Evolutionary conservation across 371 early-diverging fungal species (phyloP).

Genomic region (Cokeromyces recurvatus): DNA sequence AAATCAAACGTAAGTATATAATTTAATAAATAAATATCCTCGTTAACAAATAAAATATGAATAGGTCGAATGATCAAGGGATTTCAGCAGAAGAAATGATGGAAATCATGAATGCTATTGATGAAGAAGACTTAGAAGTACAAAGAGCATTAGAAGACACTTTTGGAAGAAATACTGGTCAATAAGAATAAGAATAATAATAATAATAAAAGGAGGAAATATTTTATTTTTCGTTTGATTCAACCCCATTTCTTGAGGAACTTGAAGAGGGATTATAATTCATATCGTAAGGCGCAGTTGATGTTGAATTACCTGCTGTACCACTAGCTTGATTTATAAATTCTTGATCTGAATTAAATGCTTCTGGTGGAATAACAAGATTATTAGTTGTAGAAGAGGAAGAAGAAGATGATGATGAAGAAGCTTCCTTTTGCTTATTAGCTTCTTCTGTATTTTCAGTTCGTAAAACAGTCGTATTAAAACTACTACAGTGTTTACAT

Average conservation of each 20-base stretch:
- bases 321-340: too few species aligned
- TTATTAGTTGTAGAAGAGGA: not conserved
- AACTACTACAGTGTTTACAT: constrained; percentile 82
- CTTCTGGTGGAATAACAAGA: too few species aligned
- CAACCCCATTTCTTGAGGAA: too few species aligned
- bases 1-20: constrained; percentile 7
- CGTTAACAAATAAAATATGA: too few species aligned
- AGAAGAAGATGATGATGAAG: not conserved
- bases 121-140: constrained; percentile 26
- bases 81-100: constrained; percentile 12
- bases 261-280: too few species aligned
- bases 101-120: constrained; percentile 17
- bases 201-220: not conserved
- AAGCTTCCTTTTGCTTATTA: not conserved
- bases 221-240: constrained; percentile 15
- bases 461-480: constrained; percentile 86
- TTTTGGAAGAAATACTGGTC: constrained; percentile 14
- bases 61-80: not conserved
- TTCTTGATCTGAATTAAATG: too few species aligned
- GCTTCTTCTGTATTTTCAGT: constrained; percentile 42
- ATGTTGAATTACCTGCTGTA: too few species aligned
- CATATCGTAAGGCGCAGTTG: too few species aligned
- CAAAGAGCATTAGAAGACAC: constrained; percentile 27
- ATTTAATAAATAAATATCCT: too few species aligned
- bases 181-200: too few species aligned